Percentiles rank a stretch among this genome's conserved stretches.
These are phyloP conservation scores for Cryomyces minteri DNA, from an alignment of 495 filamentous ascomycete genomes.

Conservation along the genomic window DNA sequence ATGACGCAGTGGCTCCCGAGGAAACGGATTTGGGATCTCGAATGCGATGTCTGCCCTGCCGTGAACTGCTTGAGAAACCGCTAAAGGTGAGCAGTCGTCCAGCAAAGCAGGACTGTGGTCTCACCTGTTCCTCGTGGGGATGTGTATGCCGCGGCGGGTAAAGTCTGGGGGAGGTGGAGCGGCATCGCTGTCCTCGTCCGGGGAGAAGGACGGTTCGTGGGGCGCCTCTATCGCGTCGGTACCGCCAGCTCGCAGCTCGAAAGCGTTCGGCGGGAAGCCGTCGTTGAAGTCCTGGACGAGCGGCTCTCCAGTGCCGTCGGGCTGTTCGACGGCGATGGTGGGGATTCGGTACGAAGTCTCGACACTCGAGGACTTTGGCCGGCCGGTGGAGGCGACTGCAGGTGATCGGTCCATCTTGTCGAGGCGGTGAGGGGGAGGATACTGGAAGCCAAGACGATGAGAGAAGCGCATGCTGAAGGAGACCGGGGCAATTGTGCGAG, in stretches of 20 bases:
- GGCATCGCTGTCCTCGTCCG: conserved; percentile 8
- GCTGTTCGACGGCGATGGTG: too few relatives aligned
- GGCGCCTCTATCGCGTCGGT: background rate
- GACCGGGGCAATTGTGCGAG: too few relatives aligned
- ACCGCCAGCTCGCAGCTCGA: background rate
- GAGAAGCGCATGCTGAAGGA: too few relatives aligned
- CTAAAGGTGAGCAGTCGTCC: background rate
- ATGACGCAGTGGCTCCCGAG: background rate
- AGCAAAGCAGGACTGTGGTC: background rate
- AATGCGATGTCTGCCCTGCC: background rate
- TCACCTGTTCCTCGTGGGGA: conserved; percentile 18
- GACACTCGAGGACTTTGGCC: too few relatives aligned
- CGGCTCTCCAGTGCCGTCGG: conserved; percentile 4
- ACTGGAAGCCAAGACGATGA: too few relatives aligned
- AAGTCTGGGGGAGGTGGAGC: conserved; percentile 11
- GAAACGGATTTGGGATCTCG: background rate
- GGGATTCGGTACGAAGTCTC: too few relatives aligned
- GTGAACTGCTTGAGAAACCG: too few relatives aligned
- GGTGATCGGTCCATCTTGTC: too few relatives aligned
- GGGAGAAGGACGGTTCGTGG: conserved; percentile 1
- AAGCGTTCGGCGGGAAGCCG: background rate
- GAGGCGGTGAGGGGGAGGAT: too few relatives aligned
- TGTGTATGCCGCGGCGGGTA: conserved; percentile 13
- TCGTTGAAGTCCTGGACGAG: conserved; percentile 13
- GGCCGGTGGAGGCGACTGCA: too few relatives aligned